These are phyloP conservation scores for Saturnispora silvae DNA, from an alignment of 805 yeast species.

Conservation along the genomic window DNA sequence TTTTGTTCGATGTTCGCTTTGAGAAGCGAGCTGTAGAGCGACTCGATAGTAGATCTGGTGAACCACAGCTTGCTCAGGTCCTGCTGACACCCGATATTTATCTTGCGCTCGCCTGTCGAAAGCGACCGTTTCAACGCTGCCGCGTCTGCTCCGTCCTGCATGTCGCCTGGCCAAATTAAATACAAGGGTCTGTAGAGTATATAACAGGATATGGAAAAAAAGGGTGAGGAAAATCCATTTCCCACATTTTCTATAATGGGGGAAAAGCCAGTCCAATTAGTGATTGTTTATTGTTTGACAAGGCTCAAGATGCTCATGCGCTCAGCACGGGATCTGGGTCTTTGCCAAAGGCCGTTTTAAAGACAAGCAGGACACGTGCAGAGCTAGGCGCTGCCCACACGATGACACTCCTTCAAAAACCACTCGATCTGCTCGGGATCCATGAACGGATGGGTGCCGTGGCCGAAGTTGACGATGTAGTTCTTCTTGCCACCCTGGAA, in stretches of 20 bases:
- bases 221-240: background rate
- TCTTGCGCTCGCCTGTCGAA: background rate
- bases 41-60: slow-evolving; percentile 1
- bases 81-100: background rate
- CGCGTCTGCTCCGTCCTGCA: too few species aligned
- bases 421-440: slow-evolving; percentile 80
- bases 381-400: slow-evolving; percentile 13
- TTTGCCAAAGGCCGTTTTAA: too few species aligned
- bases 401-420: slow-evolving; percentile 57
- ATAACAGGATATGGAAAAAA: background rate
- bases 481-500: slow-evolving; percentile 91
- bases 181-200: too few species aligned
- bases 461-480: slow-evolving; percentile 93
- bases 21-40: background rate
- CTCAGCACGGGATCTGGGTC: too few species aligned
- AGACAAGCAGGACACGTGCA: too few species aligned
- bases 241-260: too few species aligned
- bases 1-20: background rate
- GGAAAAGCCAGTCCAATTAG: too few species aligned
- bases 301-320: too few species aligned
- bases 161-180: too few species aligned
- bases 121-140: background rate
- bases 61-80: slow-evolving; percentile 1
- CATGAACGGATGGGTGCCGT: slow-evolving; percentile 98
- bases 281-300: too few species aligned